These are phyloP conservation scores for Monosporascus ibericus DNA, from an alignment of 2,329 filamentous ascomycete genomes.

Conservation along the genomic window DNA sequence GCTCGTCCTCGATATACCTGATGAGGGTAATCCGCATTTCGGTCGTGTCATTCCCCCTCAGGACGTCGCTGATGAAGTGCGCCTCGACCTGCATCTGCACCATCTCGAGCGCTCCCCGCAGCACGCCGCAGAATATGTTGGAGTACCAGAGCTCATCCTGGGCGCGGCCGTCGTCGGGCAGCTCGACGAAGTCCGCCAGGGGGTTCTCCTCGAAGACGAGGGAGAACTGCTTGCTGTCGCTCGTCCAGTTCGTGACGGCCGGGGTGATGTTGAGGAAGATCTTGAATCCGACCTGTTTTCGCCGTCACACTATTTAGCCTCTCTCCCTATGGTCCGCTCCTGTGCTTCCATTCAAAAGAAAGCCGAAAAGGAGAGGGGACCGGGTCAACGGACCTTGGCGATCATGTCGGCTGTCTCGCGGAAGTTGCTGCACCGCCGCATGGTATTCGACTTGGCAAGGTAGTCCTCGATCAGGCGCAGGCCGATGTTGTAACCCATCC, in stretches of 20 bases:
- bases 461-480: constrained; percentile 95
- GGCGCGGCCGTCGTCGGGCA: constrained; percentile 90
- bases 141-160: constrained; percentile 99
- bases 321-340: no score
- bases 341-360: neutral
- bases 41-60: constrained; percentile 90
- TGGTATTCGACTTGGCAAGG: constrained; percentile 86
- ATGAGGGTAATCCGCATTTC: constrained; percentile 93
- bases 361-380: neutral
- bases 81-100: constrained; percentile 99
- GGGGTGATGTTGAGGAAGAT: constrained; percentile 98
- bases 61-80: constrained; percentile 88
- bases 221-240: constrained; percentile 93
- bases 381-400: constrained; percentile 57
- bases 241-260: constrained; percentile 90
- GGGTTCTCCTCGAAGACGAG: constrained; percentile 96
- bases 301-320: no score
- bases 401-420: constrained; percentile 96
- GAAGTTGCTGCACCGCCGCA: constrained; percentile 86
- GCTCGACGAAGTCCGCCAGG: constrained; percentile 91
- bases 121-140: constrained; percentile 90
- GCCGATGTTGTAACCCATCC: constrained; percentile 99
- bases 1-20: constrained; percentile 93
- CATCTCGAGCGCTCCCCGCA: constrained; percentile 92
- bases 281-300: constrained; percentile 83